phyloP scores from a whole-genome alignment of 2,329 filamentous ascomycete species.

The Colletotrichum sp. region DNA sequence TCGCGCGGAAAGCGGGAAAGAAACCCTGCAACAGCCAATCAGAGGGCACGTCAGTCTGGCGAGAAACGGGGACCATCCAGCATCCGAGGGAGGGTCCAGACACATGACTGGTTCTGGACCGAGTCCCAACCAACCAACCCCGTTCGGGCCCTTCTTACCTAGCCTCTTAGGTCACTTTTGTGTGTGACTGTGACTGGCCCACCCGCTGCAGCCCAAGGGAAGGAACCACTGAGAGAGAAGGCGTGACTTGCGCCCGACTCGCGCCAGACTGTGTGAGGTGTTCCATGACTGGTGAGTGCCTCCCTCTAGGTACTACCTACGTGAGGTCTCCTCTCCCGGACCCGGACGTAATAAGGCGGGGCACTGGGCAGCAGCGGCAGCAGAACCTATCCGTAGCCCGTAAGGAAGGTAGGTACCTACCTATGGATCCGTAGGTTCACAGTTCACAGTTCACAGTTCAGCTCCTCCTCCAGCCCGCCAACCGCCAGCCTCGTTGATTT shows the following conservation, averaged over 20 bases:
- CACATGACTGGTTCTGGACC: conserved; percentile 9
- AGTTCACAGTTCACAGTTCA: not conserved
- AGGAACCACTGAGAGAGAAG: not conserved
- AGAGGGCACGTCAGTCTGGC: not conserved
- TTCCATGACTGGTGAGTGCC: not conserved
- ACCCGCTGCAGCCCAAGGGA: not conserved
- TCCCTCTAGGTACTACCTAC: too few relatives aligned
- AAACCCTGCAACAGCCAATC: not conserved
- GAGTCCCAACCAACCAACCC: not conserved
- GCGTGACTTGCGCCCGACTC: conserved; percentile 15
- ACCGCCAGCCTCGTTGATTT: conserved; percentile 18
- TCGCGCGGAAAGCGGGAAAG: not conserved
- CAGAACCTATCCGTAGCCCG: not conserved
- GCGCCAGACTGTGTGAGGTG: not conserved
- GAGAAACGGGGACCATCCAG: not conserved
- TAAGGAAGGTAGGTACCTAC: too few relatives aligned
- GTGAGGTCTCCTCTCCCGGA: not conserved
- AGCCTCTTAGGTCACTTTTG: not conserved
- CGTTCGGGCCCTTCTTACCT: not conserved
- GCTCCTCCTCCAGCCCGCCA: not conserved
- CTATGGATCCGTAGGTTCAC: not conserved
- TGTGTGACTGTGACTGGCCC: not conserved
- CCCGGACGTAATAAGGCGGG: not conserved
- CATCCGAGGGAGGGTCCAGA: not conserved
- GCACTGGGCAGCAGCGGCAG: not conserved